Base-by-base conservation (phyloP, 2,329 filamentous ascomycete species). In the Fusarium buharicum region DNA sequence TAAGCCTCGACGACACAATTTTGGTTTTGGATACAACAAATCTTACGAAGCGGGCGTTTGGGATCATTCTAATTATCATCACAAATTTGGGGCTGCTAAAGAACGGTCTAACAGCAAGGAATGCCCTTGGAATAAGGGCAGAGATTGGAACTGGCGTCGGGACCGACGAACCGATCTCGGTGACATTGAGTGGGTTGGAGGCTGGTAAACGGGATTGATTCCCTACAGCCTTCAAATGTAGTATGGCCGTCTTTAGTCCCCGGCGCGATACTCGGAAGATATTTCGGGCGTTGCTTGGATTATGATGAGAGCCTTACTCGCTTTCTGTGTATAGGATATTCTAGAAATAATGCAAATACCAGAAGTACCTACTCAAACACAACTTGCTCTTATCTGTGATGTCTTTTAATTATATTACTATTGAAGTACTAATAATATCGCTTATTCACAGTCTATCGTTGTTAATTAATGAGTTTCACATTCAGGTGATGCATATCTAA, bases 121-220 rank as follows among this genome's bases (percentile, higher is more conserved):
- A 52, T 85, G 82, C 73, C 84, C 84, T 55, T 84, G 83, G 80
- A 82, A 77, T 64, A 84, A 83, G 73, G 81, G 81, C 64, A 82
- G 84, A 79, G 84, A 87, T 76, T 82, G 80, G 80, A 84, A 84
- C 64, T 86, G 84, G 84, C 84, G 84, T 72, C 81, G 85, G 72
- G 87, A 90, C 63, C 81, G 79, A 72, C 84, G 84, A 69, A 77
- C 82, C 73, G 89, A 90, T 79, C 85, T 91, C 76, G 89, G 88
- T 73, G 90, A 94, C 73, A 80, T 93, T 82, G 93, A 96, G 86
- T 96, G 94, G 89, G 92, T 97, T 87, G 93, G 93, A 82, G 92
- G 91, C 80, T 96, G 91, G 87, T 88, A 91, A 77, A 64, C 12
- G 87, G 88, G 69, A 77, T 76, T 72, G 75, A 77, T 65, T 80